phyloP scores from a whole-genome alignment of 2,329 filamentous ascomycete species.

The Trichoderma sp. region DNA sequence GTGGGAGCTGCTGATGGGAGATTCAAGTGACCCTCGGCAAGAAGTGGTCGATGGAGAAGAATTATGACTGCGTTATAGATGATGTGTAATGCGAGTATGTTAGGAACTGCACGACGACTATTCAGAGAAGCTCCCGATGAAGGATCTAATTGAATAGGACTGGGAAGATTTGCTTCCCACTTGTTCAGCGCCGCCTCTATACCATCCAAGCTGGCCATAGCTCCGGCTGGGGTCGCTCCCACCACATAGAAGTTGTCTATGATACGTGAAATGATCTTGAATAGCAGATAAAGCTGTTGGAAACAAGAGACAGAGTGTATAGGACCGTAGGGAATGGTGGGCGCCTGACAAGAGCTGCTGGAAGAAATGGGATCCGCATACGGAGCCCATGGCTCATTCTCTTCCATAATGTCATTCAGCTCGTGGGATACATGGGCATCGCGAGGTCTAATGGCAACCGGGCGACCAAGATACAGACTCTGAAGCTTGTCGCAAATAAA shows the following conservation, averaged over 20 bases:
- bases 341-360: not conserved
- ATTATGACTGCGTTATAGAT: not conserved
- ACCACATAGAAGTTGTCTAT: not conserved
- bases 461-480: conserved; percentile 20
- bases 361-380: not conserved
- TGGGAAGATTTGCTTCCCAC: not conserved
- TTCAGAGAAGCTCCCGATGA: not conserved
- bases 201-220: not conserved
- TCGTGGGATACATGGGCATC: not conserved
- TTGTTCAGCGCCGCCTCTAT: not conserved
- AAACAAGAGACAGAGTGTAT: not conserved
- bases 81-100: not conserved
- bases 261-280: not conserved
- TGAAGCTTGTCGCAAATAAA: too few species aligned
- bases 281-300: not conserved
- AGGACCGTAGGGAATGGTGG: not conserved
- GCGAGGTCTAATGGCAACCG: conserved; percentile 50
- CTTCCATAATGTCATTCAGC: not conserved
- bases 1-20: not conserved
- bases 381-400: not conserved
- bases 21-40: not conserved
- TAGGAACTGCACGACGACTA: not conserved
- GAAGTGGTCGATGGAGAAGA: not conserved
- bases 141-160: not conserved
- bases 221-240: not conserved